Evolutionary conservation across 2,329 filamentous ascomycete genomes (phyloP), one percentile per base, ranked within the genome.

Genomic region (Thyridium curvatum): DNA sequence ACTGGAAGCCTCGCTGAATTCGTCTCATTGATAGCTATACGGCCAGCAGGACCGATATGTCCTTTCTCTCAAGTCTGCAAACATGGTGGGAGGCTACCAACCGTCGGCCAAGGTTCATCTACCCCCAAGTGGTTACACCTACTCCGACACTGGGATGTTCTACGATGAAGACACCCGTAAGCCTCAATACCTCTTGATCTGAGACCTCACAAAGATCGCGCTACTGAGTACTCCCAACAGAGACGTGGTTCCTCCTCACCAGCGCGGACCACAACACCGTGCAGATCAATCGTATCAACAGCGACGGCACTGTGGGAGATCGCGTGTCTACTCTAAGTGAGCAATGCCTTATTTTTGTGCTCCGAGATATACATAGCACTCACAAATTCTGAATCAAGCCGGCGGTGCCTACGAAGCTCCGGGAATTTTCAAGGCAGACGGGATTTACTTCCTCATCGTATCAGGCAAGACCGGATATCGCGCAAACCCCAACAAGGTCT

Each of bases 81-180:
- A 52, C 8, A 52, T 60, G 36, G 43, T 51, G 16, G 56, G 56
- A 0, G 54, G 53, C 4, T 65, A 65, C 32, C 40, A 37, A 7
- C 48, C 57, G 29, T 49, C 51, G 3, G 48, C 51, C 9, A 61
- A 61, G 38, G 57, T 62, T 2, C 47, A 55, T 17, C 49, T 65
- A 2, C 62, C 62, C 4, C 62, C 62, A 12, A 56, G 53, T 36
- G 48, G 50, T 32, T 64, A 64, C 46, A 53, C 55, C 2, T 65
- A 65, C 40, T 61, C 57, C 2, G 61, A 65, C 36, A 64, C 60
- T 7, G 62, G 62, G 8, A 65, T 66, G 56, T 65, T 64, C 40
- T 42, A 50, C 12, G 62, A 66, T 39, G 52, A 59, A 15, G 48
- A 43, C 37, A 40, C 45, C 6, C 33, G 51, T 51, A 34, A 43